Conservation (phyloP, 192 early-diverging fungal species). For the Allomyces javanicus region DNA sequence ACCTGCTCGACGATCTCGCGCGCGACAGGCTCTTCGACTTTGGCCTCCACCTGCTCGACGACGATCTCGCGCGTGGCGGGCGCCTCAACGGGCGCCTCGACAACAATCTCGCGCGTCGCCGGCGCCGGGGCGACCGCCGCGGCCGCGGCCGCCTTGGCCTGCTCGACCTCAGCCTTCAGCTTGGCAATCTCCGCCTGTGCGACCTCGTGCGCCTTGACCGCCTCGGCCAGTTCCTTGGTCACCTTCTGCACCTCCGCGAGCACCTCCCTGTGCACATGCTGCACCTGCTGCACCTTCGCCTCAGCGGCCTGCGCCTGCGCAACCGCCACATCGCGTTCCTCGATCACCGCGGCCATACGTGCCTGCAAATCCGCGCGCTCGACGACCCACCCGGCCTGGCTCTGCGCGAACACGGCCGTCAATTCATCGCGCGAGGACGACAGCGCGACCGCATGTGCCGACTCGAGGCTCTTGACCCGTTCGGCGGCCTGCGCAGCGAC, state of each 20-base stretch:
- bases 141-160: not conserved
- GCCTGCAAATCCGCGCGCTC: not conserved
- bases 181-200: not conserved
- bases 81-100: not conserved
- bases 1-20: not conserved
- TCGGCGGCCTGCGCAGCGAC: not conserved
- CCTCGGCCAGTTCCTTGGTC: not conserved
- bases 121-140: not conserved
- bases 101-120: not conserved
- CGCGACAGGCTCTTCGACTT: not conserved
- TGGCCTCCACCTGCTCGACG: not conserved
- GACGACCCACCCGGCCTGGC: not conserved
- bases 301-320: too few species aligned
- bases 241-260: not conserved
- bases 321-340: too few species aligned
- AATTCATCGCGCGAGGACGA: not conserved
- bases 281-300: too few species aligned
- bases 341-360: not conserved
- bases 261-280: not conserved
- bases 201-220: not conserved
- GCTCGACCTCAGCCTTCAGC: not conserved
- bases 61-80: not conserved
- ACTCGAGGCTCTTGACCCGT: not conserved
- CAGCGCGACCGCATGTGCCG: not conserved
- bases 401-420: not conserved